These are phyloP conservation scores for Agrocybe chaxingu DNA, from an alignment of 768 basidiomycete species.

Conservation along the genomic window DNA sequence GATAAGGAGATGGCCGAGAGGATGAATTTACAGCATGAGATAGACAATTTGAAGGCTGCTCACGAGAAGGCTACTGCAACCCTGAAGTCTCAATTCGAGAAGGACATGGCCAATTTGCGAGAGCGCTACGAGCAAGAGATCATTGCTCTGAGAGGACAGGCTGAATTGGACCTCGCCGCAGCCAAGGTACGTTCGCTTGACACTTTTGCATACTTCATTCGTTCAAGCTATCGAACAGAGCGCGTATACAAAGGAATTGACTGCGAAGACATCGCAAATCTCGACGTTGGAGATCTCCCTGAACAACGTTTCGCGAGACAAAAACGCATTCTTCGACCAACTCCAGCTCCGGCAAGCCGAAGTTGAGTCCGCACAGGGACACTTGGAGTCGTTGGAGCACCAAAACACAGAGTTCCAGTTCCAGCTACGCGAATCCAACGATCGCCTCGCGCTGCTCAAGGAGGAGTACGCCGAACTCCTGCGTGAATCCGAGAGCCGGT, in stretches of 20 bases:
- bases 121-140: conserved; percentile 78
- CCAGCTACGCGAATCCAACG: conserved; percentile 77
- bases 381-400: conserved; percentile 70
- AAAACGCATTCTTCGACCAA: conserved; percentile 80
- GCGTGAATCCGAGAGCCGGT: conserved; percentile 50
- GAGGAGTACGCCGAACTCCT: conserved; percentile 69
- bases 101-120: conserved; percentile 55
- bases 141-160: conserved; percentile 59
- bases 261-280: conserved; percentile 59
- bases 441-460: conserved; percentile 65
- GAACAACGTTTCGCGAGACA: conserved; percentile 68
- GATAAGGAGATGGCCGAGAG: conserved; percentile 56
- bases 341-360: conserved; percentile 89
- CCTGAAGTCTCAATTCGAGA: conserved; percentile 68
- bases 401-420: conserved; percentile 84
- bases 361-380: conserved; percentile 75
- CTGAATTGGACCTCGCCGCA: conserved; percentile 72
- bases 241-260: conserved; percentile 64
- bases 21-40: conserved; percentile 55
- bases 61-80: conserved; percentile 59
- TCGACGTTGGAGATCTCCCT: conserved; percentile 67
- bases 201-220: background rate
- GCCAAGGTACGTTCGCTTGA: conserved; percentile 53
- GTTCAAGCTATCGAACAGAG: conserved; percentile 40
- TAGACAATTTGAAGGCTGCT: conserved; percentile 58